Conservation (phyloP, 1,284 basidiomycete genomes). For the Cutaneotrichosporon sp. region DNA sequence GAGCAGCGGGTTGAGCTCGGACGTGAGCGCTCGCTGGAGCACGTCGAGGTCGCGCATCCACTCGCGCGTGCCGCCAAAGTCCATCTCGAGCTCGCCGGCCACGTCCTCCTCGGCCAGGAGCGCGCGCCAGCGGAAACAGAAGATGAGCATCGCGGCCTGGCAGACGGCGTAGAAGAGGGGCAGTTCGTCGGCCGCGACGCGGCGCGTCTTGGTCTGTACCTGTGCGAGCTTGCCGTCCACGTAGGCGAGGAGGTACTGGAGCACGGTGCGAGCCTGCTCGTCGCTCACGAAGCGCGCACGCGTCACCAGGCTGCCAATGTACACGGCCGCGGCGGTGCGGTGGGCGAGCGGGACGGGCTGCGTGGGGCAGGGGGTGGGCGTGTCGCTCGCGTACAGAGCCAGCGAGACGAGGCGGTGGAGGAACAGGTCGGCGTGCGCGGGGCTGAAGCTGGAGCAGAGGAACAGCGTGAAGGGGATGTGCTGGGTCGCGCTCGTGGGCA, state of each 20-base stretch:
- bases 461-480: constrained; percentile 98
- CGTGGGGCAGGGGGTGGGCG: constrained; percentile 29
- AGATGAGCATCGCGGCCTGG: constrained; percentile 94
- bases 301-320: constrained; percentile 89
- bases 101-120: constrained; percentile 60
- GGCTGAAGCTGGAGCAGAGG: constrained; percentile 88
- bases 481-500: constrained; percentile 93
- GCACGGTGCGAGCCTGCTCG: constrained; percentile 71
- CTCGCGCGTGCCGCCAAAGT: constrained; percentile 55
- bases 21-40: constrained; percentile 78
- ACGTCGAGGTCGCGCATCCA: constrained; percentile 86
- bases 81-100: constrained; percentile 57
- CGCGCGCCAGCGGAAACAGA: constrained; percentile 92
- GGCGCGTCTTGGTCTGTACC: constrained; percentile 54
- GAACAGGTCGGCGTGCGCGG: constrained; percentile 88
- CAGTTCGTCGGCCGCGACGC: constrained; percentile 48
- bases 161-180: constrained; percentile 87
- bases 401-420: constrained; percentile 88
- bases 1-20: constrained; percentile 85
- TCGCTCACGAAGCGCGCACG: constrained; percentile 84
- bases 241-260: constrained; percentile 81
- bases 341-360: constrained; percentile 42
- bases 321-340: constrained; percentile 84
- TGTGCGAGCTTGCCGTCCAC: constrained; percentile 73
- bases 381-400: constrained; percentile 72